Conservation (phyloP, 495 filamentous ascomycete genomes). For the Talaromyces wortmannii region DNA sequence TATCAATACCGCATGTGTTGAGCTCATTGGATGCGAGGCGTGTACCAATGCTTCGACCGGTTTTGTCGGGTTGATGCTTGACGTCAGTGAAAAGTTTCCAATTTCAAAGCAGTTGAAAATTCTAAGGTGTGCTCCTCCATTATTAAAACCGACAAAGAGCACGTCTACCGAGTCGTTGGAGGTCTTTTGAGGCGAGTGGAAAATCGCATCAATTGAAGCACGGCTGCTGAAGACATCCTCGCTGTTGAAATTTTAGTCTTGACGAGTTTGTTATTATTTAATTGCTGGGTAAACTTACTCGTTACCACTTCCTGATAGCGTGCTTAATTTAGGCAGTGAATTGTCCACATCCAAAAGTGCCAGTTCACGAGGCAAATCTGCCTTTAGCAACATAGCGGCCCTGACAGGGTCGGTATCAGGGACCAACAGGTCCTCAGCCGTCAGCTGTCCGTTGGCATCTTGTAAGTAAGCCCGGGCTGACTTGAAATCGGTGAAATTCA, state of each 20-base stretch:
- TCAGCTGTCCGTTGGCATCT: slow-evolving; percentile 29
- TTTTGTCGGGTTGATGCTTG: not conserved
- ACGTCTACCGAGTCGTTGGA: slow-evolving; percentile 73
- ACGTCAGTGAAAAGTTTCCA: slow-evolving; percentile 51
- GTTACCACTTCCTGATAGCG: slow-evolving; percentile 50
- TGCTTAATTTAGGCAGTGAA: slow-evolving; percentile 74
- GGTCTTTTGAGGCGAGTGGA: slow-evolving; percentile 52
- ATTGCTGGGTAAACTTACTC: slow-evolving; percentile 19
- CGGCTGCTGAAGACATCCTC: slow-evolving; percentile 69
- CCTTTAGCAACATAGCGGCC: slow-evolving; percentile 31
- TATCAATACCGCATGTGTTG: slow-evolving; percentile 70
- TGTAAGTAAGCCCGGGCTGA: slow-evolving; percentile 34
- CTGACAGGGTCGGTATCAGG: slow-evolving; percentile 31
- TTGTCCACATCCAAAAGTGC: slow-evolving; percentile 71
- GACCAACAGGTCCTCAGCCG: slow-evolving; percentile 35
- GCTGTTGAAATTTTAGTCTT: slow-evolving; percentile 26
- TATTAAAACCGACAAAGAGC: slow-evolving; percentile 68
- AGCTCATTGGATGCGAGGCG: slow-evolving; percentile 64
- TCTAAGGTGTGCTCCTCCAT: slow-evolving; percentile 73
- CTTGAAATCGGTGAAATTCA: slow-evolving; percentile 57
- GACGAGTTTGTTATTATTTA: not conserved
- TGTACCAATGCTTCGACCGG: slow-evolving; percentile 35
- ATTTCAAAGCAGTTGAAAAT: slow-evolving; percentile 90
- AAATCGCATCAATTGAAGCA: slow-evolving; percentile 62
- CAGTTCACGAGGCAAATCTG: slow-evolving; percentile 70